A percentile compares a stretch with the other conserved stretches of the same genome.
These are phyloP conservation scores for Pseudozyma sp. DNA, from an alignment of 1,284 basidiomycete genomes.

Conservation along the genomic window DNA sequence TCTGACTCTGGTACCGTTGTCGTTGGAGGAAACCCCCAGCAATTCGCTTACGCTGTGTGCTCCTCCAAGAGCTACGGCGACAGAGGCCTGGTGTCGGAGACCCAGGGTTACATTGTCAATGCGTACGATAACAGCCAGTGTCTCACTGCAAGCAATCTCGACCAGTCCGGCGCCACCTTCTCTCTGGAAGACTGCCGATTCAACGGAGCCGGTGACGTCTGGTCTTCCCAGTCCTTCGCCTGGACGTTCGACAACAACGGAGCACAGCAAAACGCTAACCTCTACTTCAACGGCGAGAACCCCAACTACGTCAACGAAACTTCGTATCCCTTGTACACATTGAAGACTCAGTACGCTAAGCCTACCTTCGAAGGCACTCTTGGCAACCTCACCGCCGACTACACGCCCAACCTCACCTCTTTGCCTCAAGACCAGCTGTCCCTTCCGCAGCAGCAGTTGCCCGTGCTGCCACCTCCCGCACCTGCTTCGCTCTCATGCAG, in stretches of 20 bases:
- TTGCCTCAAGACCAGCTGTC: slow-evolving; percentile 1
- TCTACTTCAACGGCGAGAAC: slow-evolving; percentile 28
- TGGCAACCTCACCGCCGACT: slow-evolving; percentile 15
- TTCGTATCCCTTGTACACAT: slow-evolving; percentile 9
- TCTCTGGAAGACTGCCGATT: slow-evolving; percentile 21
- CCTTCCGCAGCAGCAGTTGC: background rate
- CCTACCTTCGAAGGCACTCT: slow-evolving; percentile 10
- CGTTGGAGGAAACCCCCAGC: slow-evolving; percentile 23
- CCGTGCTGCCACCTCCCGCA: slow-evolving; percentile 8
- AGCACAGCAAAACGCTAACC: background rate
- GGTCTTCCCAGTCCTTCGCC: slow-evolving; percentile 24
- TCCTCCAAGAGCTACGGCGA: background rate
- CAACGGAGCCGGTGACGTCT: slow-evolving; percentile 23
- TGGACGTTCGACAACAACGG: slow-evolving; percentile 10
- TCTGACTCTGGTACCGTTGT: slow-evolving; percentile 14
- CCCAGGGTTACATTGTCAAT: slow-evolving; percentile 24
- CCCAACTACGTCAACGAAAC: slow-evolving; percentile 7
- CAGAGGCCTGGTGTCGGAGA: background rate
- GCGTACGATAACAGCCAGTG: slow-evolving; percentile 20
- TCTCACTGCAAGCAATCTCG: slow-evolving; percentile 26
- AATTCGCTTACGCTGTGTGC: slow-evolving; percentile 20
- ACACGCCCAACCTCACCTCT: slow-evolving; percentile 26
- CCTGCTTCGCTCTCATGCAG: slow-evolving; percentile 14
- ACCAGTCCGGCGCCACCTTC: slow-evolving; percentile 14
- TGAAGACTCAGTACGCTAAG: slow-evolving; percentile 4